Evolutionary conservation across 495 filamentous ascomycete species (phyloP), one percentile per base, ranked within the genome.

Genomic region (Tuber melanosporum): DNA sequence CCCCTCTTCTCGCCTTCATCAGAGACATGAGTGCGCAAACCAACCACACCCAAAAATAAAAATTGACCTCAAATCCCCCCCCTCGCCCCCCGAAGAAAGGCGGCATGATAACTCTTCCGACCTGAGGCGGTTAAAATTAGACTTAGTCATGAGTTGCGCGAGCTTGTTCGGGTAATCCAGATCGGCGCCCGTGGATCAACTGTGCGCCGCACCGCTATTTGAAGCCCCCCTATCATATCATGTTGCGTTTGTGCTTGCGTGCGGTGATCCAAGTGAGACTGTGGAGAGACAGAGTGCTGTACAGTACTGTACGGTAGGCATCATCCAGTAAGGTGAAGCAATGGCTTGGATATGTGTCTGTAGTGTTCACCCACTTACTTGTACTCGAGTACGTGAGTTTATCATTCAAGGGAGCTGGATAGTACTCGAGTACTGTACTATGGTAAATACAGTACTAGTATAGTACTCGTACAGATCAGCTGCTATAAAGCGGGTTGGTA

Each of bases 31-130:
- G 52, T 19, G 32, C 32, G 57, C 57, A 36, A 66, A 66, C 57
- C 57, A 66, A 66, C 57, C 14, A 32, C 26, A 66, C 57, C 57
- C 32, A 66, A 66, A 66, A 66, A 66, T 66, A 66, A 66, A 66
- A 36, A 26, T 62, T 15, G 5, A 62, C 52, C n/a, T 14, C 52
- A 26, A n/a, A 57, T 57, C 49, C 22, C 22, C 22, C 47, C 47
- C 47, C 20, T 49, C 46, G 19, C 22, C n/a, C 9, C 9, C 52
- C n/a, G 32, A 62, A 52, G 17, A n/a, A 52, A 52, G 19, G 19
- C 6, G 19, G 47, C 6, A 5, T 5, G 15, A 47, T 47, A 52
- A 52, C 2, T 22, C 49, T n/a, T 52, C 52, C 10, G n/a, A 26
- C 26, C 52, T 26, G 10, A 26, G 57, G 57, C 26, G 57, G 57